Evolutionary conservation across 345 rosid species (phyloP).

Genomic region (Gossypium anomalum): DNA sequence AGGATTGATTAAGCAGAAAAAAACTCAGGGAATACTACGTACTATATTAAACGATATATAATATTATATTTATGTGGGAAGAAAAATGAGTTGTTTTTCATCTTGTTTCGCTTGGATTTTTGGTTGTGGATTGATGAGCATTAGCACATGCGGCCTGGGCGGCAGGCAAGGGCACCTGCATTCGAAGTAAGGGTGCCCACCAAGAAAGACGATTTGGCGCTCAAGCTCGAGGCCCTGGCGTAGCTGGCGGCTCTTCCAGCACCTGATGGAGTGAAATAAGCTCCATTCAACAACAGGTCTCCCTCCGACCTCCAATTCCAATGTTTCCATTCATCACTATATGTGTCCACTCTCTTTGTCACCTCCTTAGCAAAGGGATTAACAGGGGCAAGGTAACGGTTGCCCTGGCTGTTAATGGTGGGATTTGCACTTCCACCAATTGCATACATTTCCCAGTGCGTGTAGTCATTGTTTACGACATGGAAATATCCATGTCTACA

Average conservation of each 20-base stretch:
- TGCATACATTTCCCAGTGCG: slow-evolving; percentile 99
- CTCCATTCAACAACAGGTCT: slow-evolving; percentile 54
- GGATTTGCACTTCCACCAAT: slow-evolving; percentile 98
- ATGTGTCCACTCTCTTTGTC: slow-evolving; percentile 50
- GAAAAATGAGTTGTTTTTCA: slow-evolving; percentile 10
- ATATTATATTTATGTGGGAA: background rate
- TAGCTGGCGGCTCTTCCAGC: slow-evolving; percentile 43
- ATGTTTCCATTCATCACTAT: slow-evolving; percentile 30
- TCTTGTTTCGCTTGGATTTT: background rate
- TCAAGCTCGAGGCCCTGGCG: slow-evolving; percentile 67
- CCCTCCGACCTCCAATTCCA: slow-evolving; percentile 78
- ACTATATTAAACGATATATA: slow-evolving; percentile 3
- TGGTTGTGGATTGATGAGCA: background rate
- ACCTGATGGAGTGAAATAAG: slow-evolving; percentile 56
- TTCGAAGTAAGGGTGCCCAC: slow-evolving; percentile 44
- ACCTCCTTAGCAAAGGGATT: slow-evolving; percentile 74
- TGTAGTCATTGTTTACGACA: slow-evolving; percentile 96
- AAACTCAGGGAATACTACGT: background rate
- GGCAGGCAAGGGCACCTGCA: slow-evolving; percentile 53
- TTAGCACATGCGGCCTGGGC: slow-evolving; percentile 52
- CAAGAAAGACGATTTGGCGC: slow-evolving; percentile 52
- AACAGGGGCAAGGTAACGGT: slow-evolving; percentile 80
- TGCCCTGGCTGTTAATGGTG: slow-evolving; percentile 96
- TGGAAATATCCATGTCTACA: slow-evolving; percentile 98
- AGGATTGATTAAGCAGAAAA: background rate